phyloP scores from a whole-genome alignment of 805 yeast species.

The Myxozyma neglecta region DNA sequence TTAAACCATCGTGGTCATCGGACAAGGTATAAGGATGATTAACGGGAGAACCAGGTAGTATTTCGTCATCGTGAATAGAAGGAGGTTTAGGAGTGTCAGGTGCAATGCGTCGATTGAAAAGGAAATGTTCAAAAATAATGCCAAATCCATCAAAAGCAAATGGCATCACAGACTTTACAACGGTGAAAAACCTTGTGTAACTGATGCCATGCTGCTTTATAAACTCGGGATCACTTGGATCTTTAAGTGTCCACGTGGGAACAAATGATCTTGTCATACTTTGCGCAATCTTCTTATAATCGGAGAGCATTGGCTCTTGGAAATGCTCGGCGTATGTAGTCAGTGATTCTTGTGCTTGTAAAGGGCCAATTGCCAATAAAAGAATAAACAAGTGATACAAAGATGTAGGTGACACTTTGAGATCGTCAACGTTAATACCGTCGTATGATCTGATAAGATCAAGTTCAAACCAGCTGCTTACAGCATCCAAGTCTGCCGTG shows the following conservation, averaged over 20 bases:
- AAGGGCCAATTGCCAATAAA: slow-evolving; percentile 47
- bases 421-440: slow-evolving; percentile 43
- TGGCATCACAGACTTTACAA: slow-evolving; percentile 41
- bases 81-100: slow-evolving; percentile 21
- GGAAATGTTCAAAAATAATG: slow-evolving; percentile 47
- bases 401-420: slow-evolving; percentile 45
- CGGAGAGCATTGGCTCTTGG: slow-evolving; percentile 42
- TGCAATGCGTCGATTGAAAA: slow-evolving; percentile 40
- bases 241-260: slow-evolving; percentile 38
- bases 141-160: slow-evolving; percentile 49
- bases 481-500: slow-evolving; percentile 21
- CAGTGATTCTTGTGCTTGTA: slow-evolving; percentile 43
- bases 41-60: slow-evolving; percentile 9
- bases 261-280: slow-evolving; percentile 54
- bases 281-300: slow-evolving; percentile 49
- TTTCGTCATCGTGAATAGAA: slow-evolving; percentile 1
- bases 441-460: slow-evolving; percentile 48
- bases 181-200: slow-evolving; percentile 29
- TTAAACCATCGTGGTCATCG: slow-evolving; percentile 29
- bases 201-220: slow-evolving; percentile 32
- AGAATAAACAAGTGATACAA: slow-evolving; percentile 52
- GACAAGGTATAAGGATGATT: slow-evolving; percentile 21
- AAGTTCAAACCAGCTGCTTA: slow-evolving; percentile 38
- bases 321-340: slow-evolving; percentile 35
- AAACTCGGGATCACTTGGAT: slow-evolving; percentile 30